Percentiles rank a stretch among this genome's conserved stretches.
phyloP scores from a whole-genome alignment of 2,329 filamentous ascomycete genomes.

The Immersiporthe knoxdaviesiana region DNA sequence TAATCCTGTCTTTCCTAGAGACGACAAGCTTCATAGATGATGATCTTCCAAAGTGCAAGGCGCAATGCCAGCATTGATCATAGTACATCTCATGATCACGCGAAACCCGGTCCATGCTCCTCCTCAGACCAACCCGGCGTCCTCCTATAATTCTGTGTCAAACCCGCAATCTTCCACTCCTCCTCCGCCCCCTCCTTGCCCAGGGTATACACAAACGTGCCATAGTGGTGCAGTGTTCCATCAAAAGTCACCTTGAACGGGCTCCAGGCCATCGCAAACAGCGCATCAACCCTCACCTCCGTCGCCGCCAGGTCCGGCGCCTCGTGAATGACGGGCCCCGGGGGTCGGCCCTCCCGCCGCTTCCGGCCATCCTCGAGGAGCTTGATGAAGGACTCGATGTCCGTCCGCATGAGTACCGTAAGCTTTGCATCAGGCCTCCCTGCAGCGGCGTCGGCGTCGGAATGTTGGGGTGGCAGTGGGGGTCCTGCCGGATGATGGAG shows the following conservation, averaged over 20 bases:
- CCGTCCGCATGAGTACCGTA: slow-evolving; percentile 22
- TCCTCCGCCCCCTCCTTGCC: slow-evolving; percentile 15
- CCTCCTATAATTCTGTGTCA: slow-evolving; percentile 28
- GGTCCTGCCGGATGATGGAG: slow-evolving; percentile 27
- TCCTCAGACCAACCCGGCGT: slow-evolving; percentile 25
- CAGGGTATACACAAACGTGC: slow-evolving; percentile 26
- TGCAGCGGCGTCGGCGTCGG: background rate
- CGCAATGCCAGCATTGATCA: background rate
- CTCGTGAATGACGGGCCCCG: slow-evolving; percentile 22
- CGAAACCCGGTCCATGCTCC: background rate
- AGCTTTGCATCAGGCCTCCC: slow-evolving; percentile 9
- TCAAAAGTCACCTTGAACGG: slow-evolving; percentile 26
- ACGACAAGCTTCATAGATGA: background rate
- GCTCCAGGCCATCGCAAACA: slow-evolving; percentile 25
- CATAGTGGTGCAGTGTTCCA: slow-evolving; percentile 27
- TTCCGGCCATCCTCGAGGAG: slow-evolving; percentile 24
- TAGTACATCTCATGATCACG: background rate
- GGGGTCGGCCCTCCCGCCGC: slow-evolving; percentile 17
- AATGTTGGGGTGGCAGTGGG: slow-evolving; percentile 7
- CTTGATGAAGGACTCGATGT: slow-evolving; percentile 26
- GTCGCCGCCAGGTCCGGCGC: slow-evolving; percentile 19
- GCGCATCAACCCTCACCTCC: slow-evolving; percentile 21
- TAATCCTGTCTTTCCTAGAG: too few species aligned
- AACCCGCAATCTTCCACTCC: slow-evolving; percentile 23
- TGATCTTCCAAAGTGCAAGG: background rate